Base-by-base conservation (phyloP, 352 stramenopile species). In the Phytophthora boehmeriae region DNA sequence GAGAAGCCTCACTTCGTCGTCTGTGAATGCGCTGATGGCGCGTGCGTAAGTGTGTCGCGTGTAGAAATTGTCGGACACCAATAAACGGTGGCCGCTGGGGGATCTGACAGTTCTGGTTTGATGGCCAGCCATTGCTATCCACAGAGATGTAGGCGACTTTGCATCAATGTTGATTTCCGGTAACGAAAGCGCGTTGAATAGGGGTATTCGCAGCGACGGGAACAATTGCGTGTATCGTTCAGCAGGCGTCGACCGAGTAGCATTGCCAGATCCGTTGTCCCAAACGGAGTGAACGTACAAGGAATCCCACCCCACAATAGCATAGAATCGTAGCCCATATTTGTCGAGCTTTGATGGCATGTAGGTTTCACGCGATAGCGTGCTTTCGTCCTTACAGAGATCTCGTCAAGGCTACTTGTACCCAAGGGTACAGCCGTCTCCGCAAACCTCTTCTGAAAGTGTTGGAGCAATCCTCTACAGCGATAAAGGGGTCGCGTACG, bases 1-100 rank as follows among this genome's bases (percentile, higher is more conserved):
- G 3, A 64, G 11, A 14, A 56, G 11, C 5, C 51, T 41, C 25
- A 54, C 50, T 3, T 69, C 53, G 2, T 38, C 25, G 44, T 69
- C 61, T 1, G 52, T 63, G 16, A 59, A 68, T 16, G n/a, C 19
- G 1, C 53, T 36, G 10, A 67, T 2, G 0, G 51, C 59, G 13
- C 48, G 16, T 19, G 51, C 51, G 41, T 54, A 62, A 8, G 46
- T 58, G 46, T 68, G 46, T 0, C 59, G 9, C 0, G 46, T 68
- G 23, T 63, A 63, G 14, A 62, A 54, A 4, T 67, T 67, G 19
- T 67, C 59, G 8, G 59, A 67, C 0, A 62, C 59, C 1, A 48
- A 9, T 9, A 61, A 28, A 11, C 44, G 32, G 14, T 57, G 2
- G 0, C 44, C 59, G 14, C 14, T 61, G 35, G 59, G 35, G 5